Evolutionary conservation across 805 yeast genomes (phyloP), one percentile per base, ranked within the genome.

Genomic region (Candida taoyuanica): DNA sequence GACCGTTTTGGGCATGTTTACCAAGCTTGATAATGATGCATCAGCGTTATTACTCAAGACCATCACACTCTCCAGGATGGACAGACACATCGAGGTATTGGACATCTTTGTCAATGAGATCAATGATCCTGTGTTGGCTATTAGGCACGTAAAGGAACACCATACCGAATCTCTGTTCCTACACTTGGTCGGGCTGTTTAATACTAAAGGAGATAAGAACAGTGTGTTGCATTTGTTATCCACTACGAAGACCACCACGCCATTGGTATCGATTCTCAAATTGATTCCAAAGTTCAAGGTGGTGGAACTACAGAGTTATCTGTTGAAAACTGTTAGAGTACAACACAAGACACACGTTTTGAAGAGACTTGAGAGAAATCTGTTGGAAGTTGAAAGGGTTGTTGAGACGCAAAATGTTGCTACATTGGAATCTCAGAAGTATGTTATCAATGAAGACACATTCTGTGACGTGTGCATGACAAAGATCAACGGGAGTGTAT

Each of bases 41-140:
- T n/a, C n/a, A n/a, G n/a, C n/a, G n/a, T n/a, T n/a, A n/a, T n/a
- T n/a, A n/a, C n/a, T n/a, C n/a, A 70, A 74, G 29, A 76, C 85
- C 0, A 67, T 73, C 32, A 73, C 88, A 3, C 67, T 82, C 37
- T 70, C 71, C 32, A 71, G 75, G 42, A 52, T 83, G 30, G 78
- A 75, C 1, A 76, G 76, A 36, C 85, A 85, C 52, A 68, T 70
- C 9, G 71, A 76, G 34, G 80, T 86, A 0, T 61, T 91, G 14
- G 74, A 75, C 38, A 72, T 86, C 2, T 66, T 78, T 18, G 76
- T 75, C 33, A 67, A 73, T 34, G 76, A 77, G 16, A 58, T 85
- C 31, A 60, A 72, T 4, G 82, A 82, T 52, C 68, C 74, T 33
- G 59, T 59, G 16, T 62, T 65, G n/a, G 84, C 95, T 0, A 70